phyloP scores from a whole-genome alignment of 768 basidiomycete genomes.

The Agrocybe pediades region DNA sequence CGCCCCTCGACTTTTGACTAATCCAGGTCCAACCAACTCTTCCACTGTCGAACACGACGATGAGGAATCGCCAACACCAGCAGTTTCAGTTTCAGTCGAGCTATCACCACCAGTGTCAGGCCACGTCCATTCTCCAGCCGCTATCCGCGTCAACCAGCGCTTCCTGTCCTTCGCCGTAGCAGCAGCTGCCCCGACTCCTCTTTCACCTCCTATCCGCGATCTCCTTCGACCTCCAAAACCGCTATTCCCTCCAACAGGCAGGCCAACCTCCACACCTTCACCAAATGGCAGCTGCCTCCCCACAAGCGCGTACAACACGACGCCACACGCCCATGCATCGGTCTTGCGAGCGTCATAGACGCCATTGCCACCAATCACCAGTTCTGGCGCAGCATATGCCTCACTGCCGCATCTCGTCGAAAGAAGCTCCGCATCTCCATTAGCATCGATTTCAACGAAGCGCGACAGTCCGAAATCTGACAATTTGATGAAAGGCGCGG shows the following conservation, averaged over 20 bases:
- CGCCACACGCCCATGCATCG: constrained; percentile 88
- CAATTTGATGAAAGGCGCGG: constrained; percentile 72
- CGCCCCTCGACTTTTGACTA: constrained; percentile 46
- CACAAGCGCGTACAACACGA: constrained; percentile 81
- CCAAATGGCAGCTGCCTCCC: constrained; percentile 77
- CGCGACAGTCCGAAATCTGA: constrained; percentile 91
- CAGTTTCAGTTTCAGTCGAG: constrained; percentile 1
- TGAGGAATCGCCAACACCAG: no score
- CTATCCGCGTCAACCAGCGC: constrained; percentile 76
- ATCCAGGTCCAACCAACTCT: constrained; percentile 33
- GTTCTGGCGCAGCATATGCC: constrained; percentile 83
- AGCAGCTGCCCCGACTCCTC: constrained; percentile 24
- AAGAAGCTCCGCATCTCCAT: constrained; percentile 46
- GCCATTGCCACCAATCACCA: constrained; percentile 51
- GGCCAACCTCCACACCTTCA: constrained; percentile 37
- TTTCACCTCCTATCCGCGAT: constrained; percentile 40
- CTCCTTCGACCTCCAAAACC: constrained; percentile 26
- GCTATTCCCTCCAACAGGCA: background rate
- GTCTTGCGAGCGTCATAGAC: constrained; percentile 84
- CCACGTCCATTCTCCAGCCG: constrained; percentile 80
- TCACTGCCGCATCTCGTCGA: constrained; percentile 87
- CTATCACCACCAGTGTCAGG: constrained; percentile 34
- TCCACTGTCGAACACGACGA: constrained; percentile 12
- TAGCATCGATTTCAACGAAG: constrained; percentile 64
- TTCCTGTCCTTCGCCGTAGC: constrained; percentile 40